A percentile compares a stretch with the other conserved stretches of the same genome.
Evolutionary conservation across 306 rosid species (phyloP).

Genomic region (Citrullus mucosospermus): DNA sequence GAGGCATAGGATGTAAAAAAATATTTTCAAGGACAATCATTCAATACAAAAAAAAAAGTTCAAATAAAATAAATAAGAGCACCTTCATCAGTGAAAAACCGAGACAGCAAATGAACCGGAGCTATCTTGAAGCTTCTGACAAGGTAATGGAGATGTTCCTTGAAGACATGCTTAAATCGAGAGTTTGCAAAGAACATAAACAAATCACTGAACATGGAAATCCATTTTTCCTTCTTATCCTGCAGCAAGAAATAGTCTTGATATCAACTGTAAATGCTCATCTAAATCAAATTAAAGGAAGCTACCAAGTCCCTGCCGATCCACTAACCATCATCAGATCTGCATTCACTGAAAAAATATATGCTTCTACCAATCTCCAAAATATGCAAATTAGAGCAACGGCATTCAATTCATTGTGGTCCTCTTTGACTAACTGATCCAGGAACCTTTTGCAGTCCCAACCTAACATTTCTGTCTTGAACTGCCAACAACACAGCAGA

Average conservation of each 20-base stretch:
- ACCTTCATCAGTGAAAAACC: constrained; percentile 79
- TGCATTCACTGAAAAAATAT: constrained; percentile 30
- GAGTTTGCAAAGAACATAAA: constrained; percentile 62
- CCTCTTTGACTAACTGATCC: constrained; percentile 28
- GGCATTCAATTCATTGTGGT: constrained; percentile 33
- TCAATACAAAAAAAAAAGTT: not conserved
- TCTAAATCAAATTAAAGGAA: not conserved
- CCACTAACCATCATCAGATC: constrained; percentile 44
- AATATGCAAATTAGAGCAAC: constrained; percentile 48
- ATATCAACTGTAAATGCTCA: not conserved
- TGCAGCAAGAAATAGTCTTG: constrained; percentile 21
- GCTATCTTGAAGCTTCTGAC: constrained; percentile 44
- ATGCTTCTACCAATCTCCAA: constrained; percentile 57
- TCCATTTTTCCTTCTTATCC: constrained; percentile 55
- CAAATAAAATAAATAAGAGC: constrained; percentile 2
- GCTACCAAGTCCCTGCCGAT: constrained; percentile 3
- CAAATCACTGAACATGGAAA: constrained; percentile 41
- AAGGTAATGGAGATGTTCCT: constrained; percentile 55
- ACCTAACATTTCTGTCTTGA: constrained; percentile 37
- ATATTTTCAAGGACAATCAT: not conserved
- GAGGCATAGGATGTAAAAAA: not conserved
- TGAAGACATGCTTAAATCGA: constrained; percentile 42
- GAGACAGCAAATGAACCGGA: constrained; percentile 44
- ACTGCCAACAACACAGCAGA: constrained; percentile 32
- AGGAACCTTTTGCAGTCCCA: constrained; percentile 63